phyloP scores from a whole-genome alignment of 225 moss, liverwort and hornwort species.

The Ulota crispa region DNA sequence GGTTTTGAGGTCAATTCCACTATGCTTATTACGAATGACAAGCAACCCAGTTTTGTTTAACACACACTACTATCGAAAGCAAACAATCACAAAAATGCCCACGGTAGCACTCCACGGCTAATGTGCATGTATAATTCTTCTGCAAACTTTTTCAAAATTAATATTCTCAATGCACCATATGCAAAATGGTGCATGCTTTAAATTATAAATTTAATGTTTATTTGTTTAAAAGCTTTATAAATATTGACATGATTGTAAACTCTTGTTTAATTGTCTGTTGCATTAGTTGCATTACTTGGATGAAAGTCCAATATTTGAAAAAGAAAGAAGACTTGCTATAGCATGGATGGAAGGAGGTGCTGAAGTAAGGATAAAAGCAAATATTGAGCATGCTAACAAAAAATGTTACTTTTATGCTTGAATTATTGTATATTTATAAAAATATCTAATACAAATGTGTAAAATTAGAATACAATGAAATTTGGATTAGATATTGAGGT shows the following conservation, averaged over 20 bases:
- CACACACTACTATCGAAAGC: constrained; percentile 65
- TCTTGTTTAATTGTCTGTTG: neutral
- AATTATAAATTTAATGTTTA: too few relatives aligned
- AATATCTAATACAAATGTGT: rapidly evolving
- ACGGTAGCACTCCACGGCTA: constrained; percentile 50
- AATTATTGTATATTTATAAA: rapidly evolving
- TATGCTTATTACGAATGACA: constrained; percentile 55
- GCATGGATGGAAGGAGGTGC: constrained; percentile 72
- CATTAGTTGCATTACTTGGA: constrained; percentile 75
- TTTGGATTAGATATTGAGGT: too few relatives aligned
- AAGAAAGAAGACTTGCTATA: constrained; percentile 67
- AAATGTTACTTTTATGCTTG: rapidly evolving
- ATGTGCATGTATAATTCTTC: constrained; percentile 33
- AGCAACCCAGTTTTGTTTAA: constrained; percentile 59
- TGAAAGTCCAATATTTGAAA: constrained; percentile 81
- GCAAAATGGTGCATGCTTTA: rapidly evolving
- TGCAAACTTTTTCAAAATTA: constrained; percentile 3
- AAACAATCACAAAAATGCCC: constrained; percentile 60
- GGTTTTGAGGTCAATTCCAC: constrained; percentile 58
- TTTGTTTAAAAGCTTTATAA: rapidly evolving
- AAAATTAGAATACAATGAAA: rapidly evolving
- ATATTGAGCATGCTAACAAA: too few relatives aligned
- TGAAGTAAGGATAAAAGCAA: constrained; percentile 29
- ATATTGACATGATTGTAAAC: rapidly evolving
- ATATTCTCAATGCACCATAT: rapidly evolving